Base-by-base conservation (phyloP, 495 filamentous ascomycete species). In the Xylaria longipes region DNA sequence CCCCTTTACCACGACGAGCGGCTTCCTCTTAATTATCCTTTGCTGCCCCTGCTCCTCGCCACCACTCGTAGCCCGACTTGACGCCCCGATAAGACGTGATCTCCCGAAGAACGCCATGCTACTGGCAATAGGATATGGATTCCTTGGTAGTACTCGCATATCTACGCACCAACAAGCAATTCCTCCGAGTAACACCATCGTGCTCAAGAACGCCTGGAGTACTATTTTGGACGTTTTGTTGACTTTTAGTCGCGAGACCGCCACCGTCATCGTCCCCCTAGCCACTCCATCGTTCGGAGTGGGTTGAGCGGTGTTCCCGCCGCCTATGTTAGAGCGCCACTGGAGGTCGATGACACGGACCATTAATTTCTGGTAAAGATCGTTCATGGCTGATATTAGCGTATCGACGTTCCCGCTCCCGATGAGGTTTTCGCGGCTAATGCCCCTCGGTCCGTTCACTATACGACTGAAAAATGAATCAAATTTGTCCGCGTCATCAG, bases 101-200 rank as follows among this genome's bases (percentile, higher is more conserved):
- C 46, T 25, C 45, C 11, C 63, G 25, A 65, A 22, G 8, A 65
- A 17, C 4, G 63, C 63, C 63, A 65, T 65, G 31, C 29, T 52
- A 37, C 63, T 65, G 1, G 63, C 63, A 31, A 65, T 65, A 1
- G 63, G 63, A 25, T 65, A 65, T n/a, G 63, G 45, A 7, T 65
- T 65, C 11, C 45, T 35, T 0, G 63, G 63, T 9, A 65, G 45
- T 25, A 52, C 63, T 0, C 45, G 63, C 45, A 65, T 22, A 37
- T 65, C 63, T 37, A 65, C 63, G 39, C 63, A 65, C 43, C 63
- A 33, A 45, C 45, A 52, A 35, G 63, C 63, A 11, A 52, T 4
- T 22, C 63, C 63, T 17, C 63, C 63, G 20, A 65, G 27, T 33
- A 65, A 25, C 17, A 65, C 31, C 43, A 65, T 52, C 1, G 63